Conservation (phyloP, 1,139 yeast genomes). For the Yarrowia galli region DNA sequence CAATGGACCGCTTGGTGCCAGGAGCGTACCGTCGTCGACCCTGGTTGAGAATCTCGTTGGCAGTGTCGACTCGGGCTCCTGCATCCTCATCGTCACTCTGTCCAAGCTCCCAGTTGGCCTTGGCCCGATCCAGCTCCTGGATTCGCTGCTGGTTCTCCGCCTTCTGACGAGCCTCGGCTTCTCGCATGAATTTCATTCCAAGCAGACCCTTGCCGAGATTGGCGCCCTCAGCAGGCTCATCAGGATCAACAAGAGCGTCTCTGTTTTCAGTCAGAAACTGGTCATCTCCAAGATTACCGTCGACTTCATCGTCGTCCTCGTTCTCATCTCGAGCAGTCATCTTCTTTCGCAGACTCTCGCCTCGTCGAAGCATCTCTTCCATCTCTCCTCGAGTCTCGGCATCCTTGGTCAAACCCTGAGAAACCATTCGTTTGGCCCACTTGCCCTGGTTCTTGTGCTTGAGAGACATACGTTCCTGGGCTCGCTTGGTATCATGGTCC, state of each 20-base stretch:
- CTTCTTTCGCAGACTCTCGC: constrained; percentile 76
- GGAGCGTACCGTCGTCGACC: constrained; percentile 91
- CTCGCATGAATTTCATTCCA: constrained; percentile 93
- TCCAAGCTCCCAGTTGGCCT: constrained; percentile 55
- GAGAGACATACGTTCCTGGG: constrained; percentile 89
- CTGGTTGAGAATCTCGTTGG: constrained; percentile 57
- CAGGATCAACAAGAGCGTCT: constrained; percentile 51
- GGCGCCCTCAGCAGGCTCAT: constrained; percentile 52
- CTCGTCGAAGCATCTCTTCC: constrained; percentile 92
- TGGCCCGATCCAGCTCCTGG: constrained; percentile 57
- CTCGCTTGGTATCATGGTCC: constrained; percentile 78
- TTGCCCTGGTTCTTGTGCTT: constrained; percentile 81
- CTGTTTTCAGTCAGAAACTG: constrained; percentile 53
- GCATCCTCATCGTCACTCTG: constrained; percentile 51
- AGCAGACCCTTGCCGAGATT: constrained; percentile 82
- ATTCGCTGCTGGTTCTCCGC: constrained; percentile 63
- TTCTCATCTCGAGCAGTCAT: constrained; percentile 71
- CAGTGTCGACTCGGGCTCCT: constrained; percentile 56
- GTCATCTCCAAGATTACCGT: constrained; percentile 54
- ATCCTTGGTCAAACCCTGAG: constrained; percentile 89
- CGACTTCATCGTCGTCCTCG: constrained; percentile 55
- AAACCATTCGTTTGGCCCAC: constrained; percentile 93
- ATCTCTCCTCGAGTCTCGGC: constrained; percentile 81
- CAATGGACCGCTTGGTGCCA: constrained; percentile 56
- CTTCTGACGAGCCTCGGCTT: constrained; percentile 71